Evolutionary conservation across 345 rosid genomes (phyloP), one percentile per base, ranked within the genome.

Genomic region (Euphorbia tirucalli): DNA sequence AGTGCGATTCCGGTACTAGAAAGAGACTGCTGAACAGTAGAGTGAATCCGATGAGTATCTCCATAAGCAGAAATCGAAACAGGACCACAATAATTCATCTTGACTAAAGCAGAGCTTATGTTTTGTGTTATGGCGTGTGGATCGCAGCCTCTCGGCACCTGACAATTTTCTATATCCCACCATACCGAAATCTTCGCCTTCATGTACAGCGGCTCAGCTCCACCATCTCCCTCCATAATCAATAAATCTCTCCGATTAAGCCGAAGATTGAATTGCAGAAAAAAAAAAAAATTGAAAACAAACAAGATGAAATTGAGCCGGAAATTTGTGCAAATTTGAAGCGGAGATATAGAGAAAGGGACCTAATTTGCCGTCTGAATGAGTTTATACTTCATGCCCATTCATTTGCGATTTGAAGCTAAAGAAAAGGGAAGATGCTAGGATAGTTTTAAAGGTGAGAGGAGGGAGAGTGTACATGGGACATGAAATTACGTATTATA

Each of bases 151-250:
- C 80, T 87, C 0, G 98, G 94, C 0, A 93, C 97, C 43, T 82
- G 94, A 55, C 97, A 93, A 66, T 91, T 93, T 84, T 91, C 98
- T 37, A 90, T 91, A 76, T 93, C 98, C 98, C 97, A 93, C 96
- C 97, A 93, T 11, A 90, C 96, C 54, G 98, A 90, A 11, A 85
- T 91, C 86, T 90, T 93, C 18, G 94, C 93, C 54, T 41, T 64
- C 55, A 72, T 84, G 75, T 93, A 93, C 83, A 91, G 91, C 35
- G 81, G 37, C 86, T 86, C 95, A 67, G 86, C 89, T 69, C 50
- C 56, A 59, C 72, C 83, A 41, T 41, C 72, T 8, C 74, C 78
- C 43, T 72, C 49, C 24, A 44, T 22, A 49, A 30, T 21, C 46
- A n/a, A n/a, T n/a, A n/a, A 22, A 10, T 31, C 14, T 39, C 66